Evolutionary conservation across 2,329 filamentous ascomycete genomes (phyloP).

Genomic region (Calonectria pauciramosa): DNA sequence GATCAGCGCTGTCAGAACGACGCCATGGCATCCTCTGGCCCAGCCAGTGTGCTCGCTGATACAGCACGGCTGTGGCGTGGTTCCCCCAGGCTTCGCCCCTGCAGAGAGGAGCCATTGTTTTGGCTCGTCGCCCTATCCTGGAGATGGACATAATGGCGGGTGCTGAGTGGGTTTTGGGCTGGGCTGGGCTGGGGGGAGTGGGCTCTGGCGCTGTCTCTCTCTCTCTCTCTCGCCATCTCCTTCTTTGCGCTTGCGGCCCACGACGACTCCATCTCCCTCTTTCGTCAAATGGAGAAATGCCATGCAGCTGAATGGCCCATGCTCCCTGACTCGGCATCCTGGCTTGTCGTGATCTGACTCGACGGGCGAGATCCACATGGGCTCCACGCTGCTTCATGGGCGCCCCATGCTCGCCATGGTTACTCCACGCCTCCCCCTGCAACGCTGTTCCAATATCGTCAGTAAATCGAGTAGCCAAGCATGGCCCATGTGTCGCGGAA

Average conservation of each 20-base stretch:
- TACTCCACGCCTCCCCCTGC: conserved; percentile 16
- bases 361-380: not conserved
- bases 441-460: not conserved
- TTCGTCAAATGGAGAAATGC: not conserved
- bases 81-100: not conserved
- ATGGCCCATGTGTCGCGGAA: conserved; percentile 16
- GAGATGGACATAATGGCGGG: not conserved
- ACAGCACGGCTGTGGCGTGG: conserved; percentile 6
- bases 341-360: conserved; percentile 20
- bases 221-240: not conserved
- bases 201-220: too few species aligned
- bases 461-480: conserved; percentile 4
- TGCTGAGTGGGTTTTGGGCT: not conserved
- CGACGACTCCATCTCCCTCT: not conserved
- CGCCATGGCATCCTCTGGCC: not conserved
- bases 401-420: conserved; percentile 2
- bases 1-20: conserved; percentile 14
- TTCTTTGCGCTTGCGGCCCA: not conserved
- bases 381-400: not conserved
- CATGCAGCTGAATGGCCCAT: conserved; percentile 14
- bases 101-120: not conserved
- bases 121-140: not conserved
- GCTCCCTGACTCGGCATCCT: conserved; percentile 22
- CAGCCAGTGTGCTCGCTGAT: not conserved
- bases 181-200: too few species aligned